A percentile compares a stretch with the other conserved stretches of the same genome.
These are phyloP conservation scores for Curvularia hawaiiensis DNA, from an alignment of 2,329 filamentous ascomycete genomes.

Conservation along the genomic window DNA sequence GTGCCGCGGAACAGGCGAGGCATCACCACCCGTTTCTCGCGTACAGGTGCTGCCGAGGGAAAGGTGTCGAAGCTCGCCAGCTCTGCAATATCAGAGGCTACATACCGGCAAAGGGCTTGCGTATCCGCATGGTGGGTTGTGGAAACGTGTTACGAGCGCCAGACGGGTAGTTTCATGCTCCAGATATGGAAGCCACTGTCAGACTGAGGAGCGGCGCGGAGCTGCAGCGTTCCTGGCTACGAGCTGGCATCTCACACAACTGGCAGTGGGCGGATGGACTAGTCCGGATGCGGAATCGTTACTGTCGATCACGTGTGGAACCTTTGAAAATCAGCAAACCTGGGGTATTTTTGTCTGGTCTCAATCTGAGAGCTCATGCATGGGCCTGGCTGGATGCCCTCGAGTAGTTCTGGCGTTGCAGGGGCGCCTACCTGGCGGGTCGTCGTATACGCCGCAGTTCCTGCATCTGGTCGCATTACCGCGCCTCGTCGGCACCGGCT, in stretches of 20 bases:
- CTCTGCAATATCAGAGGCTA: constrained; percentile 7
- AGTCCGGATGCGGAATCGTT: not conserved
- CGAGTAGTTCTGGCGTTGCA: not conserved
- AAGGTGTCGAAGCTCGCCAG: not conserved
- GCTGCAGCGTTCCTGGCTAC: constrained; percentile 13
- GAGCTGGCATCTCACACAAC: constrained; percentile 15
- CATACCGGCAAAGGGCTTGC: constrained; percentile 19
- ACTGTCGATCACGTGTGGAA: constrained; percentile 19
- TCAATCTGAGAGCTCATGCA: constrained; percentile 3
- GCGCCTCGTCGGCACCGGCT: not conserved
- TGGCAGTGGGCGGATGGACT: constrained; percentile 5
- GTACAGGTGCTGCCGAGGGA: not conserved
- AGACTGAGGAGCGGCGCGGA: constrained; percentile 6
- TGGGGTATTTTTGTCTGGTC: constrained; percentile 11
- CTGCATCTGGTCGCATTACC: not conserved
- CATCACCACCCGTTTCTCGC: not conserved
- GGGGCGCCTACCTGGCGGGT: not conserved
- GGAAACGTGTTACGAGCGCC: constrained; percentile 3
- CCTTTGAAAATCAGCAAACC: constrained; percentile 18
- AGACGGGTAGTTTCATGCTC: constrained; percentile 3
- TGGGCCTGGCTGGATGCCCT: not conserved
- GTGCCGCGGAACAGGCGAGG: not conserved
- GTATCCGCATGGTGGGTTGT: constrained; percentile 12
- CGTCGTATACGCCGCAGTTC: not conserved
- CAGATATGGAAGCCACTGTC: constrained; percentile 1